phyloP scores from a whole-genome alignment of 2,329 filamentous ascomycete genomes.

The Colletotrichum truncatum region DNA sequence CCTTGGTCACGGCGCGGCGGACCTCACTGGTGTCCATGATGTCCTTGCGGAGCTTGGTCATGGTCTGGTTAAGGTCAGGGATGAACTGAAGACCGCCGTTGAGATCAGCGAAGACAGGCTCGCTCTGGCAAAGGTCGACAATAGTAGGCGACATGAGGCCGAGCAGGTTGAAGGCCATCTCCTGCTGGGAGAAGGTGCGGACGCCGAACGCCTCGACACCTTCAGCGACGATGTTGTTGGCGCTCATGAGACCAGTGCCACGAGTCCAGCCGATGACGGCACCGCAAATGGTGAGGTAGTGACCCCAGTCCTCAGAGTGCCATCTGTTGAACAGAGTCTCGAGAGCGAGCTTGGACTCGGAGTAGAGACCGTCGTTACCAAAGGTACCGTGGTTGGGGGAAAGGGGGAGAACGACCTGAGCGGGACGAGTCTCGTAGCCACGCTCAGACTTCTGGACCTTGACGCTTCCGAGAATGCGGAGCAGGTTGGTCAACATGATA shows the following conservation, averaged over 20 bases:
- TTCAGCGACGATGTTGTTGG: constrained; percentile 97
- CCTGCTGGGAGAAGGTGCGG: constrained; percentile 97
- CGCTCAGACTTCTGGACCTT: constrained; percentile 90
- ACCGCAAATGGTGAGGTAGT: constrained; percentile 98
- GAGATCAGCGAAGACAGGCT: constrained; percentile 96
- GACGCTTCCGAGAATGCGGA: constrained; percentile 89
- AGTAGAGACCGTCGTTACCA: constrained; percentile 96
- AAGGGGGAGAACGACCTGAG: constrained; percentile 93
- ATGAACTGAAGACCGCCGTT: constrained; percentile 99
- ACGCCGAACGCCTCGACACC: constrained; percentile 97
- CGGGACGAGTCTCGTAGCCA: constrained; percentile 93
- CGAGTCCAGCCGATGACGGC: constrained; percentile 99
- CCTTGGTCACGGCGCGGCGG: constrained; percentile 91
- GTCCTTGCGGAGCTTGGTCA: constrained; percentile 92
- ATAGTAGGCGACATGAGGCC: constrained; percentile 95
- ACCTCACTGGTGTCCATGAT: constrained; percentile 96
- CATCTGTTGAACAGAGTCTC: constrained; percentile 99
- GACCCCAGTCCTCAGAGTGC: constrained; percentile 97
- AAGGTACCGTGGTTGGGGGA: constrained; percentile 99
- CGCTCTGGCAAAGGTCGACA: constrained; percentile 92
- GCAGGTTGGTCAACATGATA: constrained; percentile 97
- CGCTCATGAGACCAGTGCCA: constrained; percentile 96
- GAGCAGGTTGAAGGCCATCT: constrained; percentile 99
- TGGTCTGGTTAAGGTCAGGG: constrained; percentile 91
- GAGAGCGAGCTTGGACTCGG: constrained; percentile 95